Evolutionary conservation across 345 rosid genomes (phyloP), one percentile per base, ranked within the genome.

Genomic region (Euphorbia lathyris): DNA sequence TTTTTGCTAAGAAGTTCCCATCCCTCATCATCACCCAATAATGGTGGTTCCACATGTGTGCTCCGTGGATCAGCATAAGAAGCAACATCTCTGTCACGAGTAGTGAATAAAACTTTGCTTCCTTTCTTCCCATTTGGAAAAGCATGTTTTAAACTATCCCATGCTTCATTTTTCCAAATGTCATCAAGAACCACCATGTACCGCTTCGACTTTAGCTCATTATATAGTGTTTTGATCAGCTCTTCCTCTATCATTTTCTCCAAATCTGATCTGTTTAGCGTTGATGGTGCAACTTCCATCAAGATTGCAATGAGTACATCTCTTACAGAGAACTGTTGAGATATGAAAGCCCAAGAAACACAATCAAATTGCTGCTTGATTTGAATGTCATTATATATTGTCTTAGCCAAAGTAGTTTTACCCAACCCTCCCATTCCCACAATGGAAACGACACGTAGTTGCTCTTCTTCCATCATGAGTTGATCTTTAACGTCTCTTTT

Each of bases 361-460:
- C 59, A 32, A 1, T 67, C 47, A 6, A 52, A 67, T 6, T 55
- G 71, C 0, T 52, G 17, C 40, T 23, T 55, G 4, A 68, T 40
- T 25, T 36, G 2, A 12, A 14, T 25, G 5, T 25, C 36, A 25
- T 57, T 57, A 9, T 68, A 57, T 8, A 42, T 25, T 58, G 17
- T 68, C 63, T 42, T 68, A 19, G 63, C 72, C 7, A 57, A 50
- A 9, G 72, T 26, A 7, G 72, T 68, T 58, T 68, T 68, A 11
- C 72, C 72, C 3, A 57, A 7, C n/a, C 72, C 72, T 23, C 72
- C 64, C 64, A 57, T 68, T 13, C 73, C 73, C 20, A 59, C 58
- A 22, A 59, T 50, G 0, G 66, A 59, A 19, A 69, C 57, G 14
- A 69, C 65, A 2, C 66, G 30, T 3, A 20, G 10, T 25, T 2